Percentiles rank a stretch among this genome's conserved stretches.
These are phyloP conservation scores for Torrubiellomyces zombiae DNA, from an alignment of 2,329 filamentous ascomycete genomes.

Conservation along the genomic window DNA sequence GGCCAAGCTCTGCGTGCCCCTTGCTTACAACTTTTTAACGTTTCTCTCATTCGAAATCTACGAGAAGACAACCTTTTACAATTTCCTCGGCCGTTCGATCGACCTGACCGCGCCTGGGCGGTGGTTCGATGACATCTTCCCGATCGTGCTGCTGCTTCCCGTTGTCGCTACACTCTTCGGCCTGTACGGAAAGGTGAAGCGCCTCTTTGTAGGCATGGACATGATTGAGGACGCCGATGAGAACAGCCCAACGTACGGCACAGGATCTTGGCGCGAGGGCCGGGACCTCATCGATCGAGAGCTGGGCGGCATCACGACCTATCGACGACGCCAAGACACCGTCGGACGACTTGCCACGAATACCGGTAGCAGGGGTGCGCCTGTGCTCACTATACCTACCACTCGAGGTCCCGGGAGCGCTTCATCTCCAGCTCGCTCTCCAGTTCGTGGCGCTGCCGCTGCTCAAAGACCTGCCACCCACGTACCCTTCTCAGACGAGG, in stretches of 20 bases:
- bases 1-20: conserved; percentile 77
- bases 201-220: conserved; percentile 60
- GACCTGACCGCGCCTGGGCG: conserved; percentile 67
- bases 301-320: conserved; percentile 44
- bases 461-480: no score
- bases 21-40: conserved; percentile 93
- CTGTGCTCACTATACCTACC: conserved; percentile 31
- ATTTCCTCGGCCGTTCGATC: conserved; percentile 70
- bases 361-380: conserved; percentile 19
- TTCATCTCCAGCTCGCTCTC: conserved; percentile 22
- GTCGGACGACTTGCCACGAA: conserved; percentile 15
- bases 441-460: conserved; percentile 12
- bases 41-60: conserved; percentile 63
- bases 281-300: conserved; percentile 81
- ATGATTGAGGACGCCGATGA: conserved; percentile 60
- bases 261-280: conserved; percentile 81
- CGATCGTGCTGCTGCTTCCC: conserved; percentile 71
- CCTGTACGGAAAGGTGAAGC: conserved; percentile 67
- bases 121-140: conserved; percentile 80
- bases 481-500: conserved; percentile 24
- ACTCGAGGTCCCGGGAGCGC: conserved; percentile 18
- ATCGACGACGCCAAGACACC: conserved; percentile 29
- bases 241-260: conserved; percentile 48
- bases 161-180: conserved; percentile 78
- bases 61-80: conserved; percentile 65